Base-by-base conservation (phyloP, 1,139 yeast species). In the Blastobotrys aristatus region DNA sequence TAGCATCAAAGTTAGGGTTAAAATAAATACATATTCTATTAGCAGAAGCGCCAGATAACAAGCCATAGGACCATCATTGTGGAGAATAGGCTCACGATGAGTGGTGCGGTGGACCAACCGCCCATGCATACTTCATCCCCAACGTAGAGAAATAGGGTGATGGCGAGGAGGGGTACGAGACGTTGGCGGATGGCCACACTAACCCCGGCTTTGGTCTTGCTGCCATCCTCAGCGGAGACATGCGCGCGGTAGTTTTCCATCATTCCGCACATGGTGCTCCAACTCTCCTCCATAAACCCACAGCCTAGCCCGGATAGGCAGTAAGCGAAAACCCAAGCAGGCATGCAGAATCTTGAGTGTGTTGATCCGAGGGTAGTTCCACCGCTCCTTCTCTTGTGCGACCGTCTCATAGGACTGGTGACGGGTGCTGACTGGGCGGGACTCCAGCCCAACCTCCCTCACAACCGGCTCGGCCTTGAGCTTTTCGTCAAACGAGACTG, bases 111-210 rank as follows among this genome's bases (percentile, higher is more conserved):
- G 32, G 79, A 72, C 87, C 88, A 82, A 24, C 86, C 86, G 26
- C 83, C 86, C 54, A 80, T 61, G 0, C 82, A 67, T 4, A 82
- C 86, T 59, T 82, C 88, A 2, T 77, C 72, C 3, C 87, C 87
- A 58, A 80, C 84, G 55, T 82, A 82, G 54, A 75, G 76, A 44
- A 82, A 71, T 6, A 79, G 72, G 53, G 77, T 79, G 14, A 75
- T 55, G 1, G 84, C 72, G 33, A 75, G 59, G 2, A 75, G 54
- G 84, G 85, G 80, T 1, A 82, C 39, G 76, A 81, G 68, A 73
- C 60, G 57, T 79, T 82, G 59, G 71, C 75, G 47, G 59, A 70
- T 59, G 76, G 69, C 87, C 87, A 82, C 40, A 54, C 54, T 4
- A 75, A 58, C 1, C 79, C 81, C 0, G 60, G 54, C 37, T 71